Evolutionary conservation across 73 alveolate species (phyloP).

Genomic region (Breviolum minutum): DNA sequence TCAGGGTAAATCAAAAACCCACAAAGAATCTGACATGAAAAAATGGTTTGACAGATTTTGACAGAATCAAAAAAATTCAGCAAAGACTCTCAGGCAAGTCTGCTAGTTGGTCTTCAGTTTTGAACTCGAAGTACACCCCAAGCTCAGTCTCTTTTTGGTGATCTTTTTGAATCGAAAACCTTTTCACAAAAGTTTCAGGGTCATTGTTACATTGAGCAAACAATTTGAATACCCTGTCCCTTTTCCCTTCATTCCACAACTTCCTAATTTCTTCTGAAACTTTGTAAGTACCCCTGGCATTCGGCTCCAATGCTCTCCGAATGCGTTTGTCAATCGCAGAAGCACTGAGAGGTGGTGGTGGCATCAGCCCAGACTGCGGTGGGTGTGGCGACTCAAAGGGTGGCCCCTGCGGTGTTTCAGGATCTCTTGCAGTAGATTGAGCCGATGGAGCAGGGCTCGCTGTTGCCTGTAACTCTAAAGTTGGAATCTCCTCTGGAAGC

Average conservation of each 20-base stretch:
- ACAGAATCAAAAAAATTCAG: not conserved
- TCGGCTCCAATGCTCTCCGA: not conserved
- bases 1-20: no score
- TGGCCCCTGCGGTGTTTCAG: not conserved
- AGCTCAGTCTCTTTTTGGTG: not conserved
- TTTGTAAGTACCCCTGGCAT: not conserved
- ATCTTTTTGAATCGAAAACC: not conserved
- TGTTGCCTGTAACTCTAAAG: not conserved
- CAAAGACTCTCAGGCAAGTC: not conserved
- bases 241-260: not conserved
- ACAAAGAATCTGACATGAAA: not conserved
- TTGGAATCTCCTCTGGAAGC: not conserved
- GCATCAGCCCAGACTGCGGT: not conserved
- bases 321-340: not conserved
- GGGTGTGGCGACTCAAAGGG: not conserved
- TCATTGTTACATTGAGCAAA: not conserved
- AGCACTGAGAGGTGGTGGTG: not conserved
- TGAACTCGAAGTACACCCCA: not conserved
- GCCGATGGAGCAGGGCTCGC: not conserved
- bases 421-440: no score
- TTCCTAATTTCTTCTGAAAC: not conserved
- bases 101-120: not conserved
- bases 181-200: not conserved
- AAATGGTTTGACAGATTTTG: no score
- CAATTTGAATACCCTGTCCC: not conserved